These are phyloP conservation scores for Xylariales sp. DNA, from an alignment of 2,329 filamentous ascomycete species.

Conservation along the genomic window DNA sequence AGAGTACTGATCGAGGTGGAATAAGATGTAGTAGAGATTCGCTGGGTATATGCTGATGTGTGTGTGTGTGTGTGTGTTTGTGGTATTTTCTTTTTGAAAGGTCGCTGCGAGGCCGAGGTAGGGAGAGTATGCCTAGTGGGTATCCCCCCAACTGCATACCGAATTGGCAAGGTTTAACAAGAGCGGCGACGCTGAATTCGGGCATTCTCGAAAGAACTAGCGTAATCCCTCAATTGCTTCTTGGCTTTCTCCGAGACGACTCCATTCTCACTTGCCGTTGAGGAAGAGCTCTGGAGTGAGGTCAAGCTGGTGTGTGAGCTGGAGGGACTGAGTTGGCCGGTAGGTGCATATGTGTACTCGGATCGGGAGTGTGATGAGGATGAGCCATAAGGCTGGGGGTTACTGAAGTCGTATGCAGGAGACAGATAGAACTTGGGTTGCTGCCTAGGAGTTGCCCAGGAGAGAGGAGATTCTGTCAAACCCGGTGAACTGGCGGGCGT, in stretches of 20 bases:
- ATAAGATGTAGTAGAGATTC: conserved; percentile 12
- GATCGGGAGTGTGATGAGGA: conserved; percentile 32
- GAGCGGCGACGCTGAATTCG: conserved; percentile 56
- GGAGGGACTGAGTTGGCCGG: conserved; percentile 58
- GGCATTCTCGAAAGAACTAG: conserved; percentile 82
- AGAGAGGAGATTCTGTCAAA: conserved; percentile 45
- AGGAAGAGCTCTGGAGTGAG: conserved; percentile 65
- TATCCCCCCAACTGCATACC: no score
- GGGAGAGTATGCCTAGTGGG: no score
- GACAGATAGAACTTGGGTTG: conserved; percentile 61
- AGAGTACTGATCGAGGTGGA: no score
- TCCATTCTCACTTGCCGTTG: conserved; percentile 42
- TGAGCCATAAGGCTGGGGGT: conserved; percentile 53
- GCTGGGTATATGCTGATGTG: conserved; percentile 13
- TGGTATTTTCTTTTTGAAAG: no score
- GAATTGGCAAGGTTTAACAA: conserved; percentile 41
- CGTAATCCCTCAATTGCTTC: conserved; percentile 79
- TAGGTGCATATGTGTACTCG: conserved; percentile 25
- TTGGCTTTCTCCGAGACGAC: conserved; percentile 72
- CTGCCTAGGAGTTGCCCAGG: conserved; percentile 38
- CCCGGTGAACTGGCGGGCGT: conserved; percentile 56
- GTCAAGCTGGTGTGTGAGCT: conserved; percentile 82
- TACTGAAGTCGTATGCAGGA: conserved; percentile 71
- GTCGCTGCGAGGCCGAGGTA: no score
- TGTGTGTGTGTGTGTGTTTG: no score